A percentile compares a stretch with the other conserved stretches of the same genome.
Conservation (phyloP, 768 basidiomycete genomes). For the Agrocybe praecox region DNA sequence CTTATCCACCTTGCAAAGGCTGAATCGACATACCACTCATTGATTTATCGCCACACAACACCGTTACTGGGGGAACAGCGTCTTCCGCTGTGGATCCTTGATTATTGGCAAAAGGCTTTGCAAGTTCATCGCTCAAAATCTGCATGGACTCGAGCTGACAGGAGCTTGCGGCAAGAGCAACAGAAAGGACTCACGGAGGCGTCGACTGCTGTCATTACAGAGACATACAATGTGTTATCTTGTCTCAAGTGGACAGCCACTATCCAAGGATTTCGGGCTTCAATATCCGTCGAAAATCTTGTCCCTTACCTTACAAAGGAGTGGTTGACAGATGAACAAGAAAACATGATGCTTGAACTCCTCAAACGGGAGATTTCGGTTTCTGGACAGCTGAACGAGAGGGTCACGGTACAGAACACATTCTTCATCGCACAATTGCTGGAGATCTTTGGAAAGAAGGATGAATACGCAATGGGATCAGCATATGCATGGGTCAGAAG, state of each 20-base stretch:
- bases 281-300: neutral
- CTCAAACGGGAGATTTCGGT: neutral
- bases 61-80: neutral
- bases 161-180: neutral
- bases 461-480: neutral
- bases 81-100: neutral
- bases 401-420: neutral
- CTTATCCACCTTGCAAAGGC: neutral
- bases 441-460: neutral
- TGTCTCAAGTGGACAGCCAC: neutral
- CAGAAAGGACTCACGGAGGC: neutral
- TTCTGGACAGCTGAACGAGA: neutral
- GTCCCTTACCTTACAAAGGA: neutral
- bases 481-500: neutral
- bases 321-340: constrained; percentile 1
- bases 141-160: neutral
- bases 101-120: neutral
- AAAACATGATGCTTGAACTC: neutral
- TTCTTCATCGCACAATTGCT: neutral
- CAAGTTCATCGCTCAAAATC: neutral
- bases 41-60: neutral
- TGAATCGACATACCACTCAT: neutral
- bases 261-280: neutral
- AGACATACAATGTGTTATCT: neutral
- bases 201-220: neutral